Base-by-base conservation (phyloP, 257 asterid species). In the Penstemon newberryi region DNA sequence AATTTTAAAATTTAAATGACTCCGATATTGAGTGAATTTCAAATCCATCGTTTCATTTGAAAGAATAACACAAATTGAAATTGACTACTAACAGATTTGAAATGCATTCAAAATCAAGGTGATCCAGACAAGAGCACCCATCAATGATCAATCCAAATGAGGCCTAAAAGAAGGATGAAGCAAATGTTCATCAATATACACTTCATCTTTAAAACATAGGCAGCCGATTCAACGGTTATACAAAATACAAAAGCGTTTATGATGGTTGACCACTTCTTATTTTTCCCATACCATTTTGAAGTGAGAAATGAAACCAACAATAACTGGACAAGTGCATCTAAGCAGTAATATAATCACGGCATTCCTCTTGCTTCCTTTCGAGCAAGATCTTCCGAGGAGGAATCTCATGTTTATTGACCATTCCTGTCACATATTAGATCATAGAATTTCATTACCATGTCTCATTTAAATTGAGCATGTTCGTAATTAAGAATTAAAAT, bases 341-440 rank as follows among this genome's bases (percentile, higher is more conserved):
- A 11, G 37, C 60, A n/a, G 43, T 52, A 63, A 47, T 42, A 15
- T 40, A 50, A n/a, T 62, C 66, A 50, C 46, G 12, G 47, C 42
- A 8, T 25, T 57, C 72, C 19, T 47, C 47, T 57, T 25, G 69
- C 70, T 67, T 73, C 63, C 62, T 10, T 62, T 57, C 18, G 69
- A 60, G 55, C 51, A 53, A 42, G 8, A 41, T 67, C 73, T 52
- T 67, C 69, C 43, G 54, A 52, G 70, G 78, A 7, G 58, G 69
- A 50, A 49, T 53, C 47, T 50, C 62, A 6, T 13, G 64, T 25
- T 49, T 58, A 60, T 53, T 36, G 11, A 41, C 39, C 66, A 5
- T 4, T 38, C 61, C 74, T 74, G 66, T 36, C 25, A 60, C 38
- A 41, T 45, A 44, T 64, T 41, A 5, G n/a, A 18, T 59, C 36